phyloP scores from a whole-genome alignment of 768 basidiomycete species.

The Tricholoma sp. region DNA sequence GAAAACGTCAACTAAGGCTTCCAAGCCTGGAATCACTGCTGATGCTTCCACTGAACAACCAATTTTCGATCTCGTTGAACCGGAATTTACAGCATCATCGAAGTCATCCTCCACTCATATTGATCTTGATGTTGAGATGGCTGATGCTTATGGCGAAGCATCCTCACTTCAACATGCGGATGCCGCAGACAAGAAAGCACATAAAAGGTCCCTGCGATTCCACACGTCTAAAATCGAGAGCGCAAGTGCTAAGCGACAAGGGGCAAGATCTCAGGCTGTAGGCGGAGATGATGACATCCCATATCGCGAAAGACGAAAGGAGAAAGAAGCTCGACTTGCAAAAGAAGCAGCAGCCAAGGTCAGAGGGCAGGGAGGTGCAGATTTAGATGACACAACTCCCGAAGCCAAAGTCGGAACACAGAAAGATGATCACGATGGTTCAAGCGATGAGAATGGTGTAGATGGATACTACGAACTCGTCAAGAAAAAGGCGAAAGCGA shows the following conservation, averaged over 20 bases:
- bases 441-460: conserved; percentile 41
- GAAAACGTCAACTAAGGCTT: conserved; percentile 39
- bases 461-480: conserved; percentile 92
- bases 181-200: conserved; percentile 76
- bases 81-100: conserved; percentile 50
- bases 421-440: conserved; percentile 26
- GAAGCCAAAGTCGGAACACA: conserved; percentile 33
- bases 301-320: conserved; percentile 70
- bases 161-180: conserved; percentile 66
- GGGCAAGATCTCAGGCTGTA: conserved; percentile 62
- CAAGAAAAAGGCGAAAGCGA: conserved; percentile 62
- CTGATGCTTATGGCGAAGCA: conserved; percentile 70
- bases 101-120: conserved; percentile 24
- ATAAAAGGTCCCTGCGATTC: conserved; percentile 83
- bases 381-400: conserved; percentile 57
- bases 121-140: conserved; percentile 18
- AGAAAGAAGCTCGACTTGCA: conserved; percentile 49
- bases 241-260: conserved; percentile 67
- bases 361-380: conserved; percentile 54
- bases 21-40: conserved; percentile 14
- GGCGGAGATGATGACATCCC: conserved; percentile 97
- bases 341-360: conserved; percentile 47
- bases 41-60: conserved; percentile 15
- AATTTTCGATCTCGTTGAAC: conserved; percentile 78
- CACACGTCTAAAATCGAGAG: conserved; percentile 90